Conservation (phyloP, 2,329 filamentous ascomycete genomes). For the Trichoderma cornu-damae region DNA sequence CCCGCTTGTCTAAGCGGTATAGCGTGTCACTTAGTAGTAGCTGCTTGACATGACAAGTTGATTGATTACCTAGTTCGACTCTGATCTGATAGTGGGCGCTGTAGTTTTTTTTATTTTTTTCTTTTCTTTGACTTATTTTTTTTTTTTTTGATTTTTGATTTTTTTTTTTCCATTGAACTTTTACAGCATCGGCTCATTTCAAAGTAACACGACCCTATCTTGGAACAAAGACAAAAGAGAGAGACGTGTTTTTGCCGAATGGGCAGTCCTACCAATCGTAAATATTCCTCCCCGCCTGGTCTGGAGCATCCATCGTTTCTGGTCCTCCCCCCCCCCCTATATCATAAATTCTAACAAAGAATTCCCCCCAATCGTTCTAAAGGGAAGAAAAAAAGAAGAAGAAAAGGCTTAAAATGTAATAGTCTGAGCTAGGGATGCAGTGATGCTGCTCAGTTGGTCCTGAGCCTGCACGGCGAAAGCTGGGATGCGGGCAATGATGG, state of each 20-base stretch:
- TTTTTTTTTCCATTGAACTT: no score
- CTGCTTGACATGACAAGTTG: constrained; percentile 19
- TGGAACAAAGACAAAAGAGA: constrained; percentile 4
- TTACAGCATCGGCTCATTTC: background rate
- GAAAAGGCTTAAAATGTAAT: background rate
- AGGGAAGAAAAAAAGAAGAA: no score
- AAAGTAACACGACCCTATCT: background rate
- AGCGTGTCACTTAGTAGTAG: constrained; percentile 19
- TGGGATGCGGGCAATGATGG: constrained; percentile 21
- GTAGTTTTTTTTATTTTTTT: background rate
- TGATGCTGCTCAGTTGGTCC: background rate
- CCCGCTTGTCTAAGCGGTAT: constrained; percentile 20
- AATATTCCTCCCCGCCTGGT: background rate
- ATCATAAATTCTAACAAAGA: no score
- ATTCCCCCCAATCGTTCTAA: no score
- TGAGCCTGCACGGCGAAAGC: constrained; percentile 19
- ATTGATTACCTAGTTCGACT: constrained; percentile 20
- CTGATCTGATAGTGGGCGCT: constrained; percentile 19
- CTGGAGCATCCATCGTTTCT: background rate
- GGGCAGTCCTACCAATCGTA: background rate
- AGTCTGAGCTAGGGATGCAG: background rate
- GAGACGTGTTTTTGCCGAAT: background rate
- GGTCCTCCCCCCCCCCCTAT: no score
- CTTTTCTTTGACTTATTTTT: no score
- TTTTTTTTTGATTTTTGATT: background rate